Evolutionary conservation across 148 eudicot species (phyloP).

Genomic region (Hydrangea macrophylla): DNA sequence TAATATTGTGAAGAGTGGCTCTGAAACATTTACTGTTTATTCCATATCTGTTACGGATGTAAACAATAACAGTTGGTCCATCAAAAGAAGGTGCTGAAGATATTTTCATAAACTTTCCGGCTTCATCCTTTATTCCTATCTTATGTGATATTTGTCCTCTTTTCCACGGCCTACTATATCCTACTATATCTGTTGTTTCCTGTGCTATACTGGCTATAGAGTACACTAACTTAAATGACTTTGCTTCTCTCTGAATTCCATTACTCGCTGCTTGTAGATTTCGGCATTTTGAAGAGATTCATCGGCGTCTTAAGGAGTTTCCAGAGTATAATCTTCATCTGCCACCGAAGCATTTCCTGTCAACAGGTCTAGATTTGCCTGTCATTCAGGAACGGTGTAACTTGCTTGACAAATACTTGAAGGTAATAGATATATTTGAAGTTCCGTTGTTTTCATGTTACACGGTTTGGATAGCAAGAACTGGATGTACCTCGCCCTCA

Average conservation of each 20-base stretch:
- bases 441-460: background rate
- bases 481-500: background rate
- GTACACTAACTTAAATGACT: too few species aligned
- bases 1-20: slow-evolving; percentile 86
- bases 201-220: too few species aligned
- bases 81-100: slow-evolving; percentile 81
- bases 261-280: slow-evolving; percentile 43
- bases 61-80: slow-evolving; percentile 83
- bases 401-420: slow-evolving; percentile 85
- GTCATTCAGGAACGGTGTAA: slow-evolving; percentile 90
- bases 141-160: slow-evolving; percentile 8
- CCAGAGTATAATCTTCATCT: slow-evolving; percentile 84
- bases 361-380: slow-evolving; percentile 82
- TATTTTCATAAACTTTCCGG: background rate
- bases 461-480: background rate
- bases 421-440: slow-evolving; percentile 41
- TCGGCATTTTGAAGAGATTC: slow-evolving; percentile 97
- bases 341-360: slow-evolving; percentile 95
- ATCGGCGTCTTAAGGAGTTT: slow-evolving; percentile 89
- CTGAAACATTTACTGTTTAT: slow-evolving; percentile 85
- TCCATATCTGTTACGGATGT: slow-evolving; percentile 84
- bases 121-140: slow-evolving; percentile 8
- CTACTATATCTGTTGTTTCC: too few species aligned
- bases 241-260: slow-evolving; percentile 8
- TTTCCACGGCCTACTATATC: background rate